A percentile compares a stretch with the other conserved stretches of the same genome.
phyloP scores from a whole-genome alignment of 352 stramenopile genomes.

The Globisporangium paddicum region DNA sequence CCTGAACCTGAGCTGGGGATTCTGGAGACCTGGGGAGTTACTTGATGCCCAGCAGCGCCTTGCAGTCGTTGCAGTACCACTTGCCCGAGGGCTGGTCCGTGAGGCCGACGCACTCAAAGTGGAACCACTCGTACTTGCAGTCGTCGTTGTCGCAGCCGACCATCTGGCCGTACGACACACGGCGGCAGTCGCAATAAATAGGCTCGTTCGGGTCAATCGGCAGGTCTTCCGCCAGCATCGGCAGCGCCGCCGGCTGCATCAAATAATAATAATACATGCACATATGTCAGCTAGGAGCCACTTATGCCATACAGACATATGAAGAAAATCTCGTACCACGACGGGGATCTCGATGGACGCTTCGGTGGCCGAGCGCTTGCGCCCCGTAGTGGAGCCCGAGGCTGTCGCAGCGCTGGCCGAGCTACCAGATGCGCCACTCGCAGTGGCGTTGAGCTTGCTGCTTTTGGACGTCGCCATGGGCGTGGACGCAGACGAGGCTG shows the following conservation, averaged over 20 bases:
- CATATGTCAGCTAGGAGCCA: not conserved
- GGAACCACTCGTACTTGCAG: conserved; percentile 93
- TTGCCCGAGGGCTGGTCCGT: conserved; percentile 76
- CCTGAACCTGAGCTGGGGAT: not conserved
- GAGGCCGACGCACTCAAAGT: conserved; percentile 88
- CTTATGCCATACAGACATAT: no score
- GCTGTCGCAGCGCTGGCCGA: conserved; percentile 5
- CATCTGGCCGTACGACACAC: conserved; percentile 90
- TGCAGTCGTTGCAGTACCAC: conserved; percentile 85
- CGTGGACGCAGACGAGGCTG: not conserved
- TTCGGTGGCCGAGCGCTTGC: conserved; percentile 51
- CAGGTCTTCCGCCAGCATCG: conserved; percentile 68
- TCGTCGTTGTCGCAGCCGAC: conserved; percentile 91
- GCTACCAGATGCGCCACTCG: not conserved
- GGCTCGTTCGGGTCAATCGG: conserved; percentile 86
- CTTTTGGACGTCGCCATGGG: conserved; percentile 6
- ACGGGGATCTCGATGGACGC: conserved; percentile 27
- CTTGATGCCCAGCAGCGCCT: conserved; percentile 63
- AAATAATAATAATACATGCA: not conserved
- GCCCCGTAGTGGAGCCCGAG: conserved; percentile 15
- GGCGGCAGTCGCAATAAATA: conserved; percentile 84
- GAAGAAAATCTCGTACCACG: conserved; percentile 2
- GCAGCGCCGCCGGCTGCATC: conserved; percentile 17
- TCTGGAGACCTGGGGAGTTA: conserved; percentile 6
- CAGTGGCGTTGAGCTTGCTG: conserved; percentile 7